phyloP scores from a whole-genome alignment of 371 early-diverging fungal species.

The Blakeslea trispora region DNA sequence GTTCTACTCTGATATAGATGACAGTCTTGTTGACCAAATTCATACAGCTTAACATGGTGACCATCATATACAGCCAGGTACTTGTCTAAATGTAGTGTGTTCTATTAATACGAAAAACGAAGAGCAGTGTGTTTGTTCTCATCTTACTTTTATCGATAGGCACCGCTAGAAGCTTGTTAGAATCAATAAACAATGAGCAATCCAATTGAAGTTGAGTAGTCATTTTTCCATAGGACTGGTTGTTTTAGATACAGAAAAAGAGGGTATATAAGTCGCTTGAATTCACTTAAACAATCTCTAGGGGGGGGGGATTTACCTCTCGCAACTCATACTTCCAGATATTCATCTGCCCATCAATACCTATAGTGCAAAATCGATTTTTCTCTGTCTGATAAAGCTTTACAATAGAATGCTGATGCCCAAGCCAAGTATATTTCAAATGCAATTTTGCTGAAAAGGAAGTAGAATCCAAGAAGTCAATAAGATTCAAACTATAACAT shows the following conservation, averaged over 20 bases:
- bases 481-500: slow-evolving; percentile 70
- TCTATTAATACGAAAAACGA: not conserved
- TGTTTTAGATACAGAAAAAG: no score
- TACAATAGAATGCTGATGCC: slow-evolving; percentile 57
- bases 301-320: no score
- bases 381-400: slow-evolving; percentile 42
- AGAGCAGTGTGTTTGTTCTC: not conserved
- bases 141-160: slow-evolving; percentile 38
- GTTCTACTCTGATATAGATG: slow-evolving; percentile 32
- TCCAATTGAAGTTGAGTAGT: slow-evolving; percentile 38
- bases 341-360: slow-evolving; percentile 55
- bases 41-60: slow-evolving; percentile 26
- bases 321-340: slow-evolving; percentile 57
- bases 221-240: slow-evolving; percentile 22
- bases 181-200: slow-evolving; percentile 26
- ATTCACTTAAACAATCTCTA: no score
- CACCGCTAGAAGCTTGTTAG: slow-evolving; percentile 21
- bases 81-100: slow-evolving; percentile 23
- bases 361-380: slow-evolving; percentile 54
- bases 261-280: no score
- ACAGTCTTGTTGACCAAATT: slow-evolving; percentile 31
- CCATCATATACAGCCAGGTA: slow-evolving; percentile 46
- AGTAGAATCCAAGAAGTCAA: slow-evolving; percentile 75
- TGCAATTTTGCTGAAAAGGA: slow-evolving; percentile 61
- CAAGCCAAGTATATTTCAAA: slow-evolving; percentile 69